Base-by-base conservation (phyloP, 2,329 filamentous ascomycete genomes). In the Cadophora luteo-olivacea region DNA sequence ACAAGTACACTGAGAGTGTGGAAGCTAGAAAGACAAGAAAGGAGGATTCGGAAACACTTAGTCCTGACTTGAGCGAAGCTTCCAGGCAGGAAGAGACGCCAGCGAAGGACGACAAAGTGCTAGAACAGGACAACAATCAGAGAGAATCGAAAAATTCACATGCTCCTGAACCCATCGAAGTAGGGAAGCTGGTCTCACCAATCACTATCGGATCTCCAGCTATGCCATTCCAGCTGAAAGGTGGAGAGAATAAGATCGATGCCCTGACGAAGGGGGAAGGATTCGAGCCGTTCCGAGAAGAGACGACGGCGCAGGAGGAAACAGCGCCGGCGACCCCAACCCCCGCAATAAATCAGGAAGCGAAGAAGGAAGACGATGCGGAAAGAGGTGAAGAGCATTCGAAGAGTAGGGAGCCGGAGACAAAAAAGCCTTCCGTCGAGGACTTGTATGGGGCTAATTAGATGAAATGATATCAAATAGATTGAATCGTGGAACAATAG, bases 191-290 rank as follows among this genome's bases (percentile, higher is more conserved):
- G 4, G 64, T 52, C n/a, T 57, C 58, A 19, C 58, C 65, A 24
- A 41, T 61, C 3, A 51, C 61, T 29, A 7, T 60, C 12, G 57
- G 29, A 52, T 52, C 45, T 33, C 66, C 61, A 19, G 62, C n/a
- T 0, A 3, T 65, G n/a, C 66, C 62, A 14, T 32, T 68, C 3
- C 48, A 48, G 19, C 41, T 52, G 8, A 65, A 48, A 49, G 55
- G 66, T 22, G 66, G 66, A 29, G 62, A 68, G 36, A 51, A 49
- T 29, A 67, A 69, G 38, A 33, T 69, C 9, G 61, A 67, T 6
- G 64, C 64, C 14, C 36, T 67, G 29, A 48, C 58, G n/a, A 41
- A 57, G 11, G 54, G 61, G 8, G 54, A 65, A 33, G 61, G 22
- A n/a, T 68, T 65, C 25, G 61, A 61, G 29, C 38, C 33, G 36